Evolutionary conservation across 805 yeast genomes (phyloP), one percentile per base, ranked within the genome.

Genomic region (Kodamaea jinghongensis): DNA sequence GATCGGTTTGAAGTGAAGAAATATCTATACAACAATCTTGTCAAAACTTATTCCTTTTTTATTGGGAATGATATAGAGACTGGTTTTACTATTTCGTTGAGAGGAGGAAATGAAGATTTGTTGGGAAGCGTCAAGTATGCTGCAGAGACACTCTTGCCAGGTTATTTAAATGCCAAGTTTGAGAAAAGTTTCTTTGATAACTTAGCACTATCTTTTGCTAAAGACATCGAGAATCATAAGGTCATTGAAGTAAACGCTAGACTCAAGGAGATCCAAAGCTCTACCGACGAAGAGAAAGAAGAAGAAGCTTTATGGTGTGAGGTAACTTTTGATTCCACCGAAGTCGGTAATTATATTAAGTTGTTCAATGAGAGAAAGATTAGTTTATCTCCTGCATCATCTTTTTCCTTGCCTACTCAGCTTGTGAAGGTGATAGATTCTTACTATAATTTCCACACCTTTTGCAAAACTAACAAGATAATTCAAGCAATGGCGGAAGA

Each of bases 301-400:
- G 53, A 51, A 13, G 38, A 41, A 12, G 43, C 38, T 14, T 33
- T 35, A 11, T 22, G 39, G 9, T 52, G 57, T 25, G 56, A 57
- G 13, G 31, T 45, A 11, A 36, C 55, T 9, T 51, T 65, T 23
- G 66, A 63, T 25, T 56, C 50, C 17, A 50, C 51, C 16, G 72
- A 68, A 30, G 63, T 67, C 1, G 47, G 50, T 12, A 60, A 63
- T 38, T 70, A 67, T 42, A 50, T 68, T 17, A 52, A 54, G 28
- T 47, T 63, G 12, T 67, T 81, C 37, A 56, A 68, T 12, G 65
- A 65, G n/a, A 65, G 87, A 44, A 64, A 79, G 3, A 62, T 91
- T 17, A 86, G 96, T 3, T 75, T 87, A 0, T 90, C 98, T 2
- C 97, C 99, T 0, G 78, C 89, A 38, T 90, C 90, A 0, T 69